These are phyloP conservation scores for Novymonas esmeraldas DNA, from an alignment of 208 protist species.

Conservation along the genomic window DNA sequence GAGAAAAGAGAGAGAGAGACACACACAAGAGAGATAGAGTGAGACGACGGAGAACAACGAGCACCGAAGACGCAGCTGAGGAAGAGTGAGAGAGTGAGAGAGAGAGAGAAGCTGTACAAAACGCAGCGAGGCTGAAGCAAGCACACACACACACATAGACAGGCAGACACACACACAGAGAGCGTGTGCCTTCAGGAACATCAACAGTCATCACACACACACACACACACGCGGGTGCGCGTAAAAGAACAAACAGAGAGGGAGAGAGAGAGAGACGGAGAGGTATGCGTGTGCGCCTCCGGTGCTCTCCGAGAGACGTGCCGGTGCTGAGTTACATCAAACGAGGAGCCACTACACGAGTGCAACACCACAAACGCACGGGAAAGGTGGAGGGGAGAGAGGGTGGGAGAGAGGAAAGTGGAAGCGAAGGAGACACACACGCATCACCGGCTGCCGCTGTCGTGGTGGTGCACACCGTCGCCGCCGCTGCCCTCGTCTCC, in stretches of 20 bases:
- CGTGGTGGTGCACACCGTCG: too few relatives aligned
- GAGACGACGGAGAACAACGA: not conserved
- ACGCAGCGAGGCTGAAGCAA: not conserved
- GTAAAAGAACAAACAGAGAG: not conserved
- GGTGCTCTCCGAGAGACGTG: not conserved
- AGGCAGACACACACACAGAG: not conserved
- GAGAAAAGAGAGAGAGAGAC: not conserved
- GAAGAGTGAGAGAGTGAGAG: not conserved
- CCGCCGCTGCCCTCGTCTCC: not conserved
- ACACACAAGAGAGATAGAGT: not conserved
- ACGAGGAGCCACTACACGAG: not conserved
- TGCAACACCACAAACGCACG: not conserved
- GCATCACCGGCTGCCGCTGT: not conserved
- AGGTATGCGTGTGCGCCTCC: too few relatives aligned
- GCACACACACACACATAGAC: not conserved
- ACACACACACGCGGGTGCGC: not conserved
- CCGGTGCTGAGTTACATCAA: not conserved
- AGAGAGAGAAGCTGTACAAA: not conserved
- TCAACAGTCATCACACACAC: not conserved
- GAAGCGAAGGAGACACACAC: not conserved
- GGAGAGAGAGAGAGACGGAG: not conserved
- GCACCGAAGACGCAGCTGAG: not conserved
- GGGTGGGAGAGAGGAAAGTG: constrained; percentile 4
- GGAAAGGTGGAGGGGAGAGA: constrained; percentile 4
- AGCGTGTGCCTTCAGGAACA: too few relatives aligned